Percentiles rank a stretch among this genome's conserved stretches.
These are phyloP conservation scores for Diphasiastrum complanatum DNA, from an alignment of 83 land plant species.

Conservation along the genomic window DNA sequence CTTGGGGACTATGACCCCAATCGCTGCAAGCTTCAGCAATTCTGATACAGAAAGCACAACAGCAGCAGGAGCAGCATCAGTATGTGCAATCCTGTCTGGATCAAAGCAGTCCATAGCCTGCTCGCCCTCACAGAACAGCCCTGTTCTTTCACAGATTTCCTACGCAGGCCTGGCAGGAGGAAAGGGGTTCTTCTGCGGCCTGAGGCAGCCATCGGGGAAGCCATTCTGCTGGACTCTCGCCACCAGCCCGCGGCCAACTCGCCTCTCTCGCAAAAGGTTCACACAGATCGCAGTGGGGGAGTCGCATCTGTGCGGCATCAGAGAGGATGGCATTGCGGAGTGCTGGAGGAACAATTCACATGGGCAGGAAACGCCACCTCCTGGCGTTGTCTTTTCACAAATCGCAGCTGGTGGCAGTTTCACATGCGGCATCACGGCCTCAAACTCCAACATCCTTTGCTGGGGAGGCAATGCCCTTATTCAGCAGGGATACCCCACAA, in stretches of 20 bases:
- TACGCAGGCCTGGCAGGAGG: slow-evolving; percentile 11
- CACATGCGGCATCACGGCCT: slow-evolving; percentile 8
- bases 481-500: neutral
- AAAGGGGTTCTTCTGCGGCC: slow-evolving; percentile 11
- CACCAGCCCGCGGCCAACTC: neutral
- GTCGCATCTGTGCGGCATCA: slow-evolving; percentile 10
- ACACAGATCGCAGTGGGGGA: slow-evolving; percentile 10
- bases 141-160: too few relatives aligned
- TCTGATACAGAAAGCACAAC: too few relatives aligned
- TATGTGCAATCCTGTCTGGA: too few relatives aligned
- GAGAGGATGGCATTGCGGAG: neutral
- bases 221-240: slow-evolving; percentile 19
- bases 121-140: too few relatives aligned
- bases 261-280: neutral
- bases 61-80: too few relatives aligned
- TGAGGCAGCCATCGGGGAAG: neutral
- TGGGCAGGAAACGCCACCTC: neutral
- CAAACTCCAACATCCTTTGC: neutral
- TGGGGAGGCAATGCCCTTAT: slow-evolving; percentile 2
- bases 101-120: too few relatives aligned
- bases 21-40: too few relatives aligned
- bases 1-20: too few relatives aligned
- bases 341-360: slow-evolving; percentile 13
- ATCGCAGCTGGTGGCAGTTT: slow-evolving; percentile 3
- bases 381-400: neutral